Evolutionary conservation across 2,329 filamentous ascomycete species (phyloP).

Genomic region (Fusarium pininemorale): DNA sequence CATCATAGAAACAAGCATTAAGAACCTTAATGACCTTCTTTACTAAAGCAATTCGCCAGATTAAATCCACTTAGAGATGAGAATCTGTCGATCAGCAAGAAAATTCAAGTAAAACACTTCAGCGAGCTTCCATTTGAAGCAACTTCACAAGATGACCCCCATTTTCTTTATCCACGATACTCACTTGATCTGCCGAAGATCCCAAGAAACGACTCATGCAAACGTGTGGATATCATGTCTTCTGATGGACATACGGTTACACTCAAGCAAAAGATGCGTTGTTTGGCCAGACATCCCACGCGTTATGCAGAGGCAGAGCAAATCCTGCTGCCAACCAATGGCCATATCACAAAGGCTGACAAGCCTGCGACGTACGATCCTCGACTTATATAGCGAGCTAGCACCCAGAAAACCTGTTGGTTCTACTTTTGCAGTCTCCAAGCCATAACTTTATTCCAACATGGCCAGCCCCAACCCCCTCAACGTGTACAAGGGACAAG

Average conservation of each 20-base stretch:
- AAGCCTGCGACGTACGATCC: background rate
- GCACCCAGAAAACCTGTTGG: background rate
- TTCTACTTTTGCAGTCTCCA: background rate
- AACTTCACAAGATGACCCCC: background rate
- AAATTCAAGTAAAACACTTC: background rate
- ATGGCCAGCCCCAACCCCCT: slow-evolving; percentile 45
- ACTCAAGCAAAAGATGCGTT: background rate
- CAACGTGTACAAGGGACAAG: slow-evolving; percentile 67
- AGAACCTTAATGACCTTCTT: background rate
- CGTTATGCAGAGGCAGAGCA: background rate
- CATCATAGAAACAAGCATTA: background rate
- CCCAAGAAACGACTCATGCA: background rate
- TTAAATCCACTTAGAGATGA: background rate
- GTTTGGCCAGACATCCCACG: slow-evolving; percentile 6
- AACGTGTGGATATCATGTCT: background rate
- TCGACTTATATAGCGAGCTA: background rate
- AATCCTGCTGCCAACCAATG: background rate
- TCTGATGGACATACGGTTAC: background rate
- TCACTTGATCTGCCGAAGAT: slow-evolving; percentile 1
- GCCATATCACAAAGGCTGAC: background rate
- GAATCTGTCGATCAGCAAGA: background rate
- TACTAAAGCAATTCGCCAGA: background rate
- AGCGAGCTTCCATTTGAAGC: background rate
- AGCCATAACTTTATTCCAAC: slow-evolving; percentile 2
- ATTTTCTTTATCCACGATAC: background rate